These are phyloP conservation scores for Beauveria scarabaeidicola DNA, from an alignment of 2,329 filamentous ascomycete species.

Conservation along the genomic window DNA sequence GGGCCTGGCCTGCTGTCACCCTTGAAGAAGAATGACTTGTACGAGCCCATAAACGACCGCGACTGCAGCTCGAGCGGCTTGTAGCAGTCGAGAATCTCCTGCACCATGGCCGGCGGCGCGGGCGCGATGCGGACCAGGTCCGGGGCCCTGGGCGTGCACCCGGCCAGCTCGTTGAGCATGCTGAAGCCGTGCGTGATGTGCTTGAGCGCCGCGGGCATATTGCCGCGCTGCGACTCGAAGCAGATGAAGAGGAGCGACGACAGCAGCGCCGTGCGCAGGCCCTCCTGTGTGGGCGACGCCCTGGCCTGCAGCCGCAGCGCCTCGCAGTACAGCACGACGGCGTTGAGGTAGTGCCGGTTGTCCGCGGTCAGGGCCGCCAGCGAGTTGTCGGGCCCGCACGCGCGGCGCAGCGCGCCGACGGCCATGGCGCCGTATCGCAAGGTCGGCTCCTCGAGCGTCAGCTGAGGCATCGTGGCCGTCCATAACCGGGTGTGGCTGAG, in stretches of 20 bases:
- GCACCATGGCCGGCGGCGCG: constrained; percentile 27
- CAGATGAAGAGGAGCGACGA: constrained; percentile 33
- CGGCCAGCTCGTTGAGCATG: constrained; percentile 31
- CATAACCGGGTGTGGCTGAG: constrained; percentile 27
- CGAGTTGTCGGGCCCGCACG: constrained; percentile 20
- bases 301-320: constrained; percentile 31
- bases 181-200: constrained; percentile 33
- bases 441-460: constrained; percentile 29
- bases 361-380: constrained; percentile 15
- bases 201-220: constrained; percentile 31
- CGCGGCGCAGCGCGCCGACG: constrained; percentile 30
- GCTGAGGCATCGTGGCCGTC: constrained; percentile 32
- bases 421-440: constrained; percentile 33
- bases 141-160: constrained; percentile 27
- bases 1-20: constrained; percentile 10
- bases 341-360: constrained; percentile 32
- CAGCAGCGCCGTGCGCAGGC: constrained; percentile 29
- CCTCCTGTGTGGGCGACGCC: constrained; percentile 27
- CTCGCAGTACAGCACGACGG: constrained; percentile 32
- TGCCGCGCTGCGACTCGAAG: constrained; percentile 32
- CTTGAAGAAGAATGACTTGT: constrained; percentile 26
- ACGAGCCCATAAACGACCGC: constrained; percentile 30
- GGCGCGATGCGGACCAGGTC: constrained; percentile 29
- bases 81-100: constrained; percentile 32
- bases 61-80: constrained; percentile 31